These are phyloP conservation scores for Russula griseocarnosa DNA, from an alignment of 768 basidiomycete genomes.

Conservation along the genomic window DNA sequence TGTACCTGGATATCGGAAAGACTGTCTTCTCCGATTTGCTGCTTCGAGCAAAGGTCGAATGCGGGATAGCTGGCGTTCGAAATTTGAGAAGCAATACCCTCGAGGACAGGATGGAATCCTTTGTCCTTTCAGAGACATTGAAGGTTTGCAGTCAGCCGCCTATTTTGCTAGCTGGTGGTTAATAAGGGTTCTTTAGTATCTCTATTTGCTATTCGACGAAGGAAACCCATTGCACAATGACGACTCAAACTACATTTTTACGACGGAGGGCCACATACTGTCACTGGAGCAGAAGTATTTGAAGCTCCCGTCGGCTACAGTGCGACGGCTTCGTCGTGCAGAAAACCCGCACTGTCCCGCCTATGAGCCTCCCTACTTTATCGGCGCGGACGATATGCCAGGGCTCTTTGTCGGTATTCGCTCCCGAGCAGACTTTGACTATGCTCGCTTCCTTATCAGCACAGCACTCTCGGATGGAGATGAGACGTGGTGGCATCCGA, in stretches of 20 bases:
- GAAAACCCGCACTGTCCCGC: conserved; percentile 72
- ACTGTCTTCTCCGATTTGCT: conserved; percentile 73
- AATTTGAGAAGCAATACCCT: conserved; percentile 73
- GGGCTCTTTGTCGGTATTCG: conserved; percentile 68
- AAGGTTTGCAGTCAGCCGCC: conserved; percentile 50
- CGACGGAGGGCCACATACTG: conserved; percentile 93
- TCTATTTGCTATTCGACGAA: conserved; percentile 90
- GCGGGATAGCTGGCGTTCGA: conserved; percentile 79
- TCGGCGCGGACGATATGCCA: conserved; percentile 33
- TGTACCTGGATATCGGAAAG: conserved; percentile 90
- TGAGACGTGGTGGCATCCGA: conserved; percentile 55
- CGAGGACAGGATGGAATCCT: conserved; percentile 97
- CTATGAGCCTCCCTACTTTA: conserved; percentile 48
- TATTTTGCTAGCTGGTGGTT: background rate
- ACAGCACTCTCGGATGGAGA: conserved; percentile 48
- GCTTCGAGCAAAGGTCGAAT: conserved; percentile 71
- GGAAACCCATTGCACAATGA: conserved; percentile 67
- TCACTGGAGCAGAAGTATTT: conserved; percentile 54
- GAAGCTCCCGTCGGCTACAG: conserved; percentile 52
- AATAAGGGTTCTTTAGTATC: conserved; percentile 53
- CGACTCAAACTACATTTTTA: conserved; percentile 85
- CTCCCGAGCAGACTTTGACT: conserved; percentile 72
- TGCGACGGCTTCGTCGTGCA: conserved; percentile 56
- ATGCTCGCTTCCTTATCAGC: conserved; percentile 68
- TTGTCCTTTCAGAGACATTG: conserved; percentile 87